Evolutionary conservation across 495 filamentous ascomycete species (phyloP).

Genomic region (Podospora appendiculata): DNA sequence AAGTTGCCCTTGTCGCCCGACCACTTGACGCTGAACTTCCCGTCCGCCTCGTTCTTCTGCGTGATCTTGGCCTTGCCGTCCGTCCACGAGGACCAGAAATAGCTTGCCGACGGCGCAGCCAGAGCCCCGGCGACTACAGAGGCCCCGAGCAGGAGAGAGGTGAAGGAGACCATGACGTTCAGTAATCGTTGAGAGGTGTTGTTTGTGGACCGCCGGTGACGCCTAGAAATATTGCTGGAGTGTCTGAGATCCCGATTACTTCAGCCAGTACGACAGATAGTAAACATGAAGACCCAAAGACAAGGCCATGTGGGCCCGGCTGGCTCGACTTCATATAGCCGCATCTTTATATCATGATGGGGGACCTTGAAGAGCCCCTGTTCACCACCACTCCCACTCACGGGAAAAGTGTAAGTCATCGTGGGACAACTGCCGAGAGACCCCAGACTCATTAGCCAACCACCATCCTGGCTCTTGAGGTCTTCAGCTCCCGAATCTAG

Average conservation of each 20-base stretch:
- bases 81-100: not conserved
- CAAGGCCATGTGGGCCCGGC: not conserved
- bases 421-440: not conserved
- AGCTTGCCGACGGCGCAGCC: not conserved
- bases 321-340: not conserved
- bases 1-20: conserved; percentile 49
- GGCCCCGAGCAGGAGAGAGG: not conserved
- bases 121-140: not conserved
- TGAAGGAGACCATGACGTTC: not conserved
- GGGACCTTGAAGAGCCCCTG: not conserved
- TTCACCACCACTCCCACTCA: not conserved
- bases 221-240: not conserved
- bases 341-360: not conserved
- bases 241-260: not conserved
- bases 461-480: no score
- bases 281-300: no score
- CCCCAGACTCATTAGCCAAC: no score
- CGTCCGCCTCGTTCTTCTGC: conserved; percentile 44
- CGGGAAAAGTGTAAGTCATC: no score
- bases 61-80: conserved; percentile 3
- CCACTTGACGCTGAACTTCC: conserved; percentile 54
- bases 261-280: no score
- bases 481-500: no score
- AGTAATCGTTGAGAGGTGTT: not conserved
- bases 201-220: not conserved